Base-by-base conservation (phyloP, 139 green algal species). In the Microglena sp. region DNA sequence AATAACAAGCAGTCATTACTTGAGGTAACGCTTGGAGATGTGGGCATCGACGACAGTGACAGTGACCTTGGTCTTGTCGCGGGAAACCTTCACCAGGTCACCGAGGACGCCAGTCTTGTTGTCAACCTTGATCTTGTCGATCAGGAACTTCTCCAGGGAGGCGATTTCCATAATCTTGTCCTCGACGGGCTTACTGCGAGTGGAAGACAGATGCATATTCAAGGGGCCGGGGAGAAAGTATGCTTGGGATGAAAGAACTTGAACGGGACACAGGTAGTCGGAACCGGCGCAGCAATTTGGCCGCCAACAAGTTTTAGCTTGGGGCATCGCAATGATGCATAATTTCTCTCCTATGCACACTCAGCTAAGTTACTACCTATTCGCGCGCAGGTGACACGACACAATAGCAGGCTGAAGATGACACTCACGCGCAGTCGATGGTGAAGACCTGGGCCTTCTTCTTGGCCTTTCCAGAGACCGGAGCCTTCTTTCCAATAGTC, bases 121-220 rank as follows among this genome's bases (percentile, higher is more conserved):
- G 68, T 81, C 32, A 33, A 99, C 90, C 89, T 99, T 99, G 80
- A 98, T 96, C 70, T 90, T 88, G 53, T 99, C 93, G 18, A 82
- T 33, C 62, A 99, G 82, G 82, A 97, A 99, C 78, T 96, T 96
- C 89, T 98, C 91, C 72, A 99, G 98, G 30, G 85, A 87, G 2
- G 82, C 89, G 70, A 98, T 94, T 45, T 88, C 82, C 82, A 88
- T 88, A 72, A 85, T 85, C 74, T 82, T 82, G 73, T 85, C 78
- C 55, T 82, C 78, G 8, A 85, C 78, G 34, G 78, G 78, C 72
- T 80, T 82, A 66, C 33, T 62, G 56, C 55, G 6, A 8, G 26
- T 7, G 32, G 5, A 15, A 22, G 62, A 18, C 11, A 21, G 7
- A 64, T 35, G 11, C n/a, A n/a, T n/a, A n/a, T n/a, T n/a, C n/a